A percentile compares a stretch with the other conserved stretches of the same genome.
These are phyloP conservation scores for Allomyces javanicus DNA, from an alignment of 192 early-diverging fungal species.

Conservation along the genomic window DNA sequence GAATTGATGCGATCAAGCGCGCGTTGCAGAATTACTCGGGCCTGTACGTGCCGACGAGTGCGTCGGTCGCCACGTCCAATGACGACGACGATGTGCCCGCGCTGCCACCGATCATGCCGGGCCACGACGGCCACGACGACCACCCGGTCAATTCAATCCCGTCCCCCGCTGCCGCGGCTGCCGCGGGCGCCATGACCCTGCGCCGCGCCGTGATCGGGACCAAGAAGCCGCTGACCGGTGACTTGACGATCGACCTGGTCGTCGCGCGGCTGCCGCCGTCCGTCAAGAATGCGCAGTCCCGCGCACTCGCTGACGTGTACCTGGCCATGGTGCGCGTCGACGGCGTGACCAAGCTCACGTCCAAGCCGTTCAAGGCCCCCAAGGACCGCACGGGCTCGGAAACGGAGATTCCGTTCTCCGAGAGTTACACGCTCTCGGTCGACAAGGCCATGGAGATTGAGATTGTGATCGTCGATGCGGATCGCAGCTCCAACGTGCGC, in stretches of 20 bases:
- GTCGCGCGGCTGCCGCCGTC: constrained; percentile 37
- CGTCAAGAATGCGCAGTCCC: constrained; percentile 24
- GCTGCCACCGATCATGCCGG: constrained; percentile 6
- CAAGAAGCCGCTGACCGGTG: constrained; percentile 22
- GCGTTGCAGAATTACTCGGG: constrained; percentile 70
- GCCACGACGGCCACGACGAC: not conserved
- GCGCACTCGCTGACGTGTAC: constrained; percentile 29
- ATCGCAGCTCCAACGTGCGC: constrained; percentile 32
- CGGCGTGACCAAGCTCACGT: constrained; percentile 51
- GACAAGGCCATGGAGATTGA: constrained; percentile 85
- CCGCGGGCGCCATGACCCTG: constrained; percentile 26
- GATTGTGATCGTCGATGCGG: constrained; percentile 69
- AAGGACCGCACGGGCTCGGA: constrained; percentile 66
- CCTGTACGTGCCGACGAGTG: constrained; percentile 51
- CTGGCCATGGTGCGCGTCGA: constrained; percentile 66
- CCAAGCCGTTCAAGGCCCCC: constrained; percentile 35
- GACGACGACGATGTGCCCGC: constrained; percentile 21
- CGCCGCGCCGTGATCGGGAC: not conserved
- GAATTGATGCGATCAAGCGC: constrained; percentile 45
- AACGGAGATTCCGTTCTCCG: constrained; percentile 38
- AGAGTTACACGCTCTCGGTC: constrained; percentile 22
- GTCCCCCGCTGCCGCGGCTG: not conserved
- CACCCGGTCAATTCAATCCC: not conserved
- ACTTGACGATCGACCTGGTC: constrained; percentile 42
- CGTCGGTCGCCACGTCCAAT: constrained; percentile 41